Percentiles rank a stretch among this genome's conserved stretches.
These are phyloP conservation scores for Chamaenerion angustifolium DNA, from an alignment of 345 rosid genomes.

Conservation along the genomic window DNA sequence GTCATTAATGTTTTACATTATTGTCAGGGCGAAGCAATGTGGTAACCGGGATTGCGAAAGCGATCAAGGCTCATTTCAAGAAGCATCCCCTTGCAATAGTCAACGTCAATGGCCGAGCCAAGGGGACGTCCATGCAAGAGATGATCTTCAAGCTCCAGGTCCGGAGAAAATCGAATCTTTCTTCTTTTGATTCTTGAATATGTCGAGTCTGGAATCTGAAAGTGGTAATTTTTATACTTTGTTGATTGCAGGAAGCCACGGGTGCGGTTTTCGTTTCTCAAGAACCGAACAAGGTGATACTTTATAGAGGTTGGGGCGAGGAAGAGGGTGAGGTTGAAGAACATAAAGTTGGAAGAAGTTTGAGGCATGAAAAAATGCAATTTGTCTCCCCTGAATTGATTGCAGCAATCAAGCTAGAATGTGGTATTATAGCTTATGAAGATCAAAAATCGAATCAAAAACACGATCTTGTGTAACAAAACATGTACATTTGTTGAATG, in stretches of 20 bases:
- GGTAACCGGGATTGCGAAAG: conserved; percentile 63
- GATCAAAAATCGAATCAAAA: no score
- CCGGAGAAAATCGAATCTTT: no score
- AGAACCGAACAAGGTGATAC: conserved; percentile 85
- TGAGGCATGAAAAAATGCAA: no score
- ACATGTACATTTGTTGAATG: no score
- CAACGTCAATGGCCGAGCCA: conserved; percentile 81
- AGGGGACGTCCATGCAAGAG: conserved; percentile 89
- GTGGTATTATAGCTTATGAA: conserved; percentile 17
- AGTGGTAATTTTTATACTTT: conserved; percentile 9
- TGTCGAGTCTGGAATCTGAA: no score
- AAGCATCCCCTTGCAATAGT: conserved; percentile 81
- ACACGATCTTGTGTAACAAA: no score
- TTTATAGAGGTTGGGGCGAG: conserved; percentile 84
- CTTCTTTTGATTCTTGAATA: no score
- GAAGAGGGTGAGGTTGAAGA: conserved; percentile 8
- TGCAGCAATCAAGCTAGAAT: conserved; percentile 68
- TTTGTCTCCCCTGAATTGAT: conserved; percentile 62
- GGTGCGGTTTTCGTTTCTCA: conserved; percentile 72
- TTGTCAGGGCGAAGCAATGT: conserved; percentile 65
- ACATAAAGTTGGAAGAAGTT: no score
- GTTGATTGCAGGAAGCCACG: conserved; percentile 91
- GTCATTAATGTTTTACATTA: no score
- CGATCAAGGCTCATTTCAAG: conserved; percentile 55
- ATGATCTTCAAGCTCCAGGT: conserved; percentile 36